Base-by-base conservation (phyloP, 2,329 filamentous ascomycete species). In the Fusarium phyllophilum region DNA sequence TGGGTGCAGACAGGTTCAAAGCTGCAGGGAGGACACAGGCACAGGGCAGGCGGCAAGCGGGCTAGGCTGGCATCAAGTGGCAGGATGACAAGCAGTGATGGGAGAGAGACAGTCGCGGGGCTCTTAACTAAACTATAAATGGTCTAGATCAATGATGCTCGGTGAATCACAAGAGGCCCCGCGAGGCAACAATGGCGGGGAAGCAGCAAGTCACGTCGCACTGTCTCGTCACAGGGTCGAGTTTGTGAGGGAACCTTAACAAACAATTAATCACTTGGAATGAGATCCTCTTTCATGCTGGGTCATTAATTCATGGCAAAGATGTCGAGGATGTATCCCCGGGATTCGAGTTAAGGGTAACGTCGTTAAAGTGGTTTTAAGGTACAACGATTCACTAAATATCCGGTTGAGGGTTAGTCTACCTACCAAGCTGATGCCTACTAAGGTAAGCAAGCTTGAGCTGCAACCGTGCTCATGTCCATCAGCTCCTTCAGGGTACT, bases 151-250 rank as follows among this genome's bases (percentile, higher is more conserved):
- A 9, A 46, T 51, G 29, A 49, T 36, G 48, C 36, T 61, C 42
- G 70, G 72, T 78, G 75, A 78, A 78, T 78, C 77, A 78, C 74
- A 78, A 77, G 77, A 72, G 70, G 70, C 58, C 61, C 72, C 73
- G 66, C 74, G 66, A 78, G 74, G 76, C 74, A 68, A 77, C 61
- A 52, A 77, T 78, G 75, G 75, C 72, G 76, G 76, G 75, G 76
- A 72, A 66, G 55, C 36, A 73, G 57, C 44, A 66, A 66, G 76
- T 78, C 75, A 78, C 70, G 75, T 78, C 72, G 74, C 72, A 77
- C 67, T 70, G 63, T 75, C 58, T 68, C 59, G 67, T 75, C 72
- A 72, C 73, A 70, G 66, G 75, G 56, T 51, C 74, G 52, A 65
- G 48, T 46, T 75, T 49, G 33, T 31, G 59, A 71, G 45, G 48